A percentile compares a stretch with the other conserved stretches of the same genome.
phyloP scores from a whole-genome alignment of 306 rosid genomes.

The Trifolium fragiferum region DNA sequence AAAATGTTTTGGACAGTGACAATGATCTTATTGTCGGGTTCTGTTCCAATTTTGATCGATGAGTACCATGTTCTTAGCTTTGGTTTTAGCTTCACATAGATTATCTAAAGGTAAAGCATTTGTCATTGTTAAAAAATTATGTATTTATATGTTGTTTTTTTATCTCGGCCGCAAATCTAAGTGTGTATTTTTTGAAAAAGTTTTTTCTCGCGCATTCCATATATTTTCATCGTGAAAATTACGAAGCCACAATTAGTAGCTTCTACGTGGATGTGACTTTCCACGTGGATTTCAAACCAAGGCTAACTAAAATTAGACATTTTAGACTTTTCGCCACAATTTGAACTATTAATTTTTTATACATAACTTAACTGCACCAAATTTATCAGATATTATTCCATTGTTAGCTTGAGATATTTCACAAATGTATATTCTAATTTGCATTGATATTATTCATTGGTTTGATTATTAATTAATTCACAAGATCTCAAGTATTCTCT shows the following conservation, averaged over 20 bases:
- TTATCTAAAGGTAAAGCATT: conserved; percentile 8
- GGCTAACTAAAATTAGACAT: too few relatives aligned
- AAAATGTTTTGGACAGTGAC: not conserved
- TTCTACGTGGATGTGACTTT: too few relatives aligned
- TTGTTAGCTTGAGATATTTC: not conserved
- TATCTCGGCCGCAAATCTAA: not conserved
- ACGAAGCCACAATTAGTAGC: too few relatives aligned
- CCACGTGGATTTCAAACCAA: too few relatives aligned
- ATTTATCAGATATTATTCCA: not conserved
- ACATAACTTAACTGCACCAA: too few relatives aligned
- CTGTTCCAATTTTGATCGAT: conserved; percentile 19
- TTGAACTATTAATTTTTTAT: too few relatives aligned
- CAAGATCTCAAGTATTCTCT: not conserved
- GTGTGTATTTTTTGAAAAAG: too few relatives aligned
- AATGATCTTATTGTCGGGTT: conserved; percentile 17
- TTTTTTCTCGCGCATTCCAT: too few relatives aligned
- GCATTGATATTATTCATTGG: not conserved
- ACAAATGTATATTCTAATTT: not conserved
- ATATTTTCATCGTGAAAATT: too few relatives aligned
- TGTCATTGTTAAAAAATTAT: not conserved
- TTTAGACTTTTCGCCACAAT: too few relatives aligned
- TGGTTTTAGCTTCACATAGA: conserved; percentile 19
- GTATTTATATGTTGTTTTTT: not conserved
- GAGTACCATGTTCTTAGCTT: conserved; percentile 27
- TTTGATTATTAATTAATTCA: too few relatives aligned